Base-by-base conservation (phyloP, 371 early-diverging fungal genomes). In the Mortierella sp. region DNA sequence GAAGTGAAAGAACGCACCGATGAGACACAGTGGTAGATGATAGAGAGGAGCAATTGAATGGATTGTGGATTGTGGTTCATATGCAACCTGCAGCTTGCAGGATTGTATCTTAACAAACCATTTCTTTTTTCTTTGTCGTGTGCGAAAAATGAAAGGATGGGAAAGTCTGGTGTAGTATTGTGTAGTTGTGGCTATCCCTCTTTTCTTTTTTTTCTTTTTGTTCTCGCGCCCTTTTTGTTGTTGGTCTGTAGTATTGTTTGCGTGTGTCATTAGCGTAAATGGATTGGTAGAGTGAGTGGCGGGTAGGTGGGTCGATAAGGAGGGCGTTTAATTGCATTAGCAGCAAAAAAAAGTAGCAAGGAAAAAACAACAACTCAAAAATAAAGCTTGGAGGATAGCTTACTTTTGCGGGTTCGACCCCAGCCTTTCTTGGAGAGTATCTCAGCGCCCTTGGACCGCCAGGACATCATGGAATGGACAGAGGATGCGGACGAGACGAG, bases 401-500 rank as follows among this genome's bases (percentile, higher is more conserved):
- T 82, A 82, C 82, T 82, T 66, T 82, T 82, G 41, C 82, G 82
- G 50, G 78, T 47, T 24, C 82, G 71, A 31, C 82, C 72, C 82
- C 82, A 82, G 29, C 50, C 64, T 69, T 82, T 82, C 52, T 82
- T 82, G 61, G 82, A 77, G 0, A 82, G 43, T 63, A 82, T 82
- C 68, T 82, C 82, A 7, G 82, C 82, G 10, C 80, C 80, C 53
- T 71, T 77, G 47, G 82, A 82, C 31, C 82, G 77, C 82, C 82
- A 82, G 10, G 82, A 82, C 47, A 68, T 74, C 82, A 82, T 65
- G 19, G 82, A 77, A 50, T 74, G 70, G 65, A 77, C 82, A 9
- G 82, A 82, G 37, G 82, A 73, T 5, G 82, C 70, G 1, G 77
- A 82, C 0, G 82, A 74, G 4, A 52, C 67, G 10, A 77, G 31